Conservation (phyloP, 2,329 filamentous ascomycete species). For the Penicillium sp. region DNA sequence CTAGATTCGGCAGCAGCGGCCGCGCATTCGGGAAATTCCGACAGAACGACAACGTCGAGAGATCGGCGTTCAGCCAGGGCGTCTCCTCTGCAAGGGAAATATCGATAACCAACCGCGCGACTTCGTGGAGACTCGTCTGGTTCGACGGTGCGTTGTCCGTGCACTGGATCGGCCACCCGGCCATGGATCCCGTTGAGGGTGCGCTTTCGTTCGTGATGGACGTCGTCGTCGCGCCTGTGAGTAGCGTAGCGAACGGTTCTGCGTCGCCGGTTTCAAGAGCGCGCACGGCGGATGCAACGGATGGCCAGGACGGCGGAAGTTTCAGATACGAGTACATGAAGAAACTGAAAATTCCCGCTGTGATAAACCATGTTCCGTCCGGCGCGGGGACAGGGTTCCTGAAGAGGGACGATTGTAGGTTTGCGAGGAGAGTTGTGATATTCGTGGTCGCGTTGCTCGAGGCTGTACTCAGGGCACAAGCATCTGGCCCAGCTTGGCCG, state of each 20-base stretch:
- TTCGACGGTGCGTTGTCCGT: slow-evolving; percentile 2
- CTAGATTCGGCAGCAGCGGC: not conserved
- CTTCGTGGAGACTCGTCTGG: not conserved
- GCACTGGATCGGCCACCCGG: slow-evolving; percentile 8
- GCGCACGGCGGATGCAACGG: not conserved
- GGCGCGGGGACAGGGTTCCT: not conserved
- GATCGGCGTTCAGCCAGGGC: slow-evolving; percentile 8
- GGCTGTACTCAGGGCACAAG: not conserved
- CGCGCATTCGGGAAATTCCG: slow-evolving; percentile 7
- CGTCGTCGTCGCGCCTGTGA: not conserved
- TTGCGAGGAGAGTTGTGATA: not conserved
- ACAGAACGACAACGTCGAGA: slow-evolving; percentile 6
- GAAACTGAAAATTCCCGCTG: not conserved
- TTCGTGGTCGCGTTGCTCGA: not conserved
- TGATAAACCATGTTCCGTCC: not conserved
- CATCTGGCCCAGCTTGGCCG: not conserved
- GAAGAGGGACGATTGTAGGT: not conserved
- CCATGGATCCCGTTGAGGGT: not conserved
- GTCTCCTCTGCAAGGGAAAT: not conserved
- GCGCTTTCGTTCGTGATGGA: not conserved
- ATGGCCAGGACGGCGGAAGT: not conserved
- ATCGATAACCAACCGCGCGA: not conserved
- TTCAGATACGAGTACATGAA: slow-evolving; percentile 13
- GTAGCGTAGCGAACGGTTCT: not conserved
- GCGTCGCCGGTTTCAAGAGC: not conserved